Base-by-base conservation (phyloP, 176 grass and related monocot species). In the Bolboschoenus planiculmis region DNA sequence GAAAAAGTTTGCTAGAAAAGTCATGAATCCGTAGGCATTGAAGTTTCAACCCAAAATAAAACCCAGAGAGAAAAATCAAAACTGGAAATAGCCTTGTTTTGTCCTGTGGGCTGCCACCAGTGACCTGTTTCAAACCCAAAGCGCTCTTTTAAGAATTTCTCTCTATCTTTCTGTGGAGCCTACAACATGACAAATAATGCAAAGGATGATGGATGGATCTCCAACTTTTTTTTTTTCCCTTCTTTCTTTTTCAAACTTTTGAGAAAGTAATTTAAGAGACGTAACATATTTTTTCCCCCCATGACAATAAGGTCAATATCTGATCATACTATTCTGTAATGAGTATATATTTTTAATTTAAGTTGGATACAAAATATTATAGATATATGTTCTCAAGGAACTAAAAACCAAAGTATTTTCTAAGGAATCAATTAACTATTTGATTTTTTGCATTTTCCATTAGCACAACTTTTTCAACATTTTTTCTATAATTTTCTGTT, bases 11-110 rank as follows among this genome's bases (percentile, higher is more conserved):
- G 13, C 70, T 47, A 74, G 40, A 74, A 74, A 47, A 47, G 24
- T 29, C 21, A 74, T 26, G 43, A 74, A 74, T 74, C 21, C 23
- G 42, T 16, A 29, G 70, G 42, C 20, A 47, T n/a, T 48, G 39
- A 74, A 74, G 21, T 74, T n/a, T 74, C 70, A 74, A 74, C 42
- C 70, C 42, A 74, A 75, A 75, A 50, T 75, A 47, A 75, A 75
- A 75, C 71, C 71, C 43, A 30, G 71, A 75, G 43, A 75, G 50
- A 53, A 48, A n/a, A 75, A 50, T 50, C 44, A 75, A 75, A 67
- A 75, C 50, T 29, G 71, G 26, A 48, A 75, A 75, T 75, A 13
- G 71, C 24, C 71, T 75, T 75, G 71, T 75, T 75, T 71, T 50
- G 71, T 75, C 71, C 11, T 50, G 71, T 75, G 43, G 43, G 71